Conservation (phyloP, 345 rosid genomes). For the Citrus australasica region DNA sequence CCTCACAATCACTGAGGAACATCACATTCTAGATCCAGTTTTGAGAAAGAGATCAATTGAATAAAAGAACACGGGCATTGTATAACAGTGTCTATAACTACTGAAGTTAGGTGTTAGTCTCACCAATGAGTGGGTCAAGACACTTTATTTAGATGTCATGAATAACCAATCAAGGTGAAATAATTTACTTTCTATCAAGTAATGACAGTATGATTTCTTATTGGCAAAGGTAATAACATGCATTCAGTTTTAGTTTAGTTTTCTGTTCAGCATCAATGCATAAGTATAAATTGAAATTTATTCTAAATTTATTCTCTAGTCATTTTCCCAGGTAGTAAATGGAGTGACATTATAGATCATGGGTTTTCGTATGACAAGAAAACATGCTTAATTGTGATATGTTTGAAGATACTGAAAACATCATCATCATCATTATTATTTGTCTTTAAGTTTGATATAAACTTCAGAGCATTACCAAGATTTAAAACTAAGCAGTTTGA, state of each 20-base stretch:
- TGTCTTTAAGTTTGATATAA: neutral
- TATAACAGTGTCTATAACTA: neutral
- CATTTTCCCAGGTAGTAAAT: neutral
- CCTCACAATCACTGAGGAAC: neutral
- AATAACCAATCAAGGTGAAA: neutral
- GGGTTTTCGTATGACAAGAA: neutral
- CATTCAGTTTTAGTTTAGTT: neutral
- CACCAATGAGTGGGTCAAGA: neutral
- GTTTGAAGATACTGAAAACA: neutral
- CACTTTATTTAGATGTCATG: neutral
- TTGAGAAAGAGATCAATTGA: neutral
- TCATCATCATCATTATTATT: no score
- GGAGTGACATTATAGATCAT: neutral
- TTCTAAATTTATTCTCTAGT: neutral
- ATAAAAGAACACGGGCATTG: neutral
- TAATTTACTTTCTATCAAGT: neutral
- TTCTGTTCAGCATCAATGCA: neutral
- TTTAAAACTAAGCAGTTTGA: neutral
- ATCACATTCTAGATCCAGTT: neutral
- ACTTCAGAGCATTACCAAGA: neutral
- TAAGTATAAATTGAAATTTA: neutral
- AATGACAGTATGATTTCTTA: neutral
- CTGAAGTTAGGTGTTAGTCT: neutral
- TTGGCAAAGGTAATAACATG: neutral
- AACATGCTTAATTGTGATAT: neutral